phyloP scores from a whole-genome alignment of 352 stramenopile genomes.

The Globisporangium viniferum region DNA sequence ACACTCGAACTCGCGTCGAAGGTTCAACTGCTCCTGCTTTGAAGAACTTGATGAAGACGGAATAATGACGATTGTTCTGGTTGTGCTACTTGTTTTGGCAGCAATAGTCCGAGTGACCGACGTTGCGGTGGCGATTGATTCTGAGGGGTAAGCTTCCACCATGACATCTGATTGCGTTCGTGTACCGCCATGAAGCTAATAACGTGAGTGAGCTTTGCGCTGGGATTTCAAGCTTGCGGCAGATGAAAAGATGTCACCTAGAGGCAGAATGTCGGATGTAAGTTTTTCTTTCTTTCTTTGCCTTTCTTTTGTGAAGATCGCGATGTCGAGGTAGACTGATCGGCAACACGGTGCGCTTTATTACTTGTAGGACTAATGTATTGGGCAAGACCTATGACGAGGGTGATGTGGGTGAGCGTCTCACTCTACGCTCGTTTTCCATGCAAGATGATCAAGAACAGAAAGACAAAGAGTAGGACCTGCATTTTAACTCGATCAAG shows the following conservation, averaged over 20 bases:
- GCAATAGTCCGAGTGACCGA: neutral
- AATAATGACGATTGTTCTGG: neutral
- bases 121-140: conserved; percentile 6
- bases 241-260: neutral
- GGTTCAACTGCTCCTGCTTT: neutral
- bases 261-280: conserved; percentile 4
- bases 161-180: neutral
- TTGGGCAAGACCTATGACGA: neutral
- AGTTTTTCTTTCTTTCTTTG: neutral
- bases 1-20: conserved; percentile 15
- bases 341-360: neutral
- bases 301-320: neutral
- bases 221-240: neutral
- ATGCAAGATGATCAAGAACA: neutral
- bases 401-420: neutral
- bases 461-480: neutral
- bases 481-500: conserved; percentile 6
- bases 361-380: neutral
- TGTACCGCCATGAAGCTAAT: neutral
- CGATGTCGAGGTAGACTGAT: neutral
- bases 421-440: neutral
- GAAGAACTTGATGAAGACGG: neutral
- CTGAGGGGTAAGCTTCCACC: neutral
- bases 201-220: neutral
- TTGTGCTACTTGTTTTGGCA: neutral